phyloP scores from a whole-genome alignment of 2,329 filamentous ascomycete species.

The Leptographium galeiforme region DNA sequence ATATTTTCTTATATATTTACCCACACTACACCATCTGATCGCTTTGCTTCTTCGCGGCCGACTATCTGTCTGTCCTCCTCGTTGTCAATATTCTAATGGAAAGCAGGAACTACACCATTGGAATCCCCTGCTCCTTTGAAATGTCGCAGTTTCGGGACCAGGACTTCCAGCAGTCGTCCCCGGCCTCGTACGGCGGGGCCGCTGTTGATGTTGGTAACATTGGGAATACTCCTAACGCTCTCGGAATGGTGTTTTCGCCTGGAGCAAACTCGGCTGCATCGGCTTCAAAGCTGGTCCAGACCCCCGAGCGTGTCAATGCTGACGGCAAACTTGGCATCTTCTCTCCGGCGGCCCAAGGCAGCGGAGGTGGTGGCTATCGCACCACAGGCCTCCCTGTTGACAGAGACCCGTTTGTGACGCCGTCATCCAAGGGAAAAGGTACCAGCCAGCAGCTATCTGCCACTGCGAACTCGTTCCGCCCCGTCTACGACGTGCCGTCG shows the following conservation, averaged over 20 bases:
- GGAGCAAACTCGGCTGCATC: slow-evolving; percentile 37
- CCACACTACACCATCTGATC: too few relatives aligned
- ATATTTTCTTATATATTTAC: too few relatives aligned
- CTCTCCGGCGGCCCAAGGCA: slow-evolving; percentile 14
- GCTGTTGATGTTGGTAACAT: slow-evolving; percentile 1
- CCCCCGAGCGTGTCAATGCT: slow-evolving; percentile 17
- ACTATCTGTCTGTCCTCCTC: neutral
- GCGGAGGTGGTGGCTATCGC: slow-evolving; percentile 11
- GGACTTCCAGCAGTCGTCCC: slow-evolving; percentile 31
- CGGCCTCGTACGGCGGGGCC: slow-evolving; percentile 28
- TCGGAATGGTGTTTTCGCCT: slow-evolving; percentile 50
- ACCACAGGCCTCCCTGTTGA: slow-evolving; percentile 19
- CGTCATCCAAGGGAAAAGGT: slow-evolving; percentile 14
- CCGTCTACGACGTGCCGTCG: slow-evolving; percentile 21
- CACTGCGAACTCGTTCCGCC: slow-evolving; percentile 48
- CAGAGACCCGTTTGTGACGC: slow-evolving; percentile 42
- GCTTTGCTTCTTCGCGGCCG: neutral
- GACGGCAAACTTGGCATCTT: slow-evolving; percentile 15
- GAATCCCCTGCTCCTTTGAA: neutral
- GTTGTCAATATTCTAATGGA: neutral
- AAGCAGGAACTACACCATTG: neutral
- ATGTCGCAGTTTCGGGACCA: slow-evolving; percentile 30
- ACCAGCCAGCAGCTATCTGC: slow-evolving; percentile 43
- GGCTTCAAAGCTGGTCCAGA: slow-evolving; percentile 20
- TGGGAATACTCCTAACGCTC: slow-evolving; percentile 48